Evolutionary conservation across 2,329 filamentous ascomycete genomes (phyloP), one percentile per base, ranked within the genome.

Genomic region (Pestalotiopsis sp.): DNA sequence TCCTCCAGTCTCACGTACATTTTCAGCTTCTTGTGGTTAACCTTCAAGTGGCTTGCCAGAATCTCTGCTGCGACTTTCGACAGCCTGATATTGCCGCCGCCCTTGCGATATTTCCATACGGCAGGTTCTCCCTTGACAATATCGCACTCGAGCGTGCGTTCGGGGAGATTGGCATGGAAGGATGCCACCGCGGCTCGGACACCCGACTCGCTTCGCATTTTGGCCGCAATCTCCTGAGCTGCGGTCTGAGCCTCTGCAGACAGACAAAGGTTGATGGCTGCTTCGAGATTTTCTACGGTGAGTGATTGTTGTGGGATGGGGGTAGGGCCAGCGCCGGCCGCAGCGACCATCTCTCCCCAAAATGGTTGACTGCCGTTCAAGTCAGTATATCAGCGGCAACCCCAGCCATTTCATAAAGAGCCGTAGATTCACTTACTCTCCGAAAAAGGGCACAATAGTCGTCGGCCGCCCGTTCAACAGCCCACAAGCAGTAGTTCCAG

Each of bases 401-500:
- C 11, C 12, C 27, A 23, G 25, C 27, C 27, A 11, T 36, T 12
- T 17, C 38, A 12, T 49, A 4, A 9, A 12, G 17, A 41, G 45
- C 6, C 2, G 11, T 2, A 27, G 5, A 25, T 20, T 4, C 9
- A 38, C 65, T n/a, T 77, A 78, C 66, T 88, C 90, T 9, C 89
- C 89, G 70, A 91, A 92, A 79, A 91, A 92, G 0, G 89, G 89
- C 0, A 91, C 87, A 25, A 92, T 87, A 76, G 90, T 87, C 1
- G 89, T 91, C 0, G 89, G 89, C 58, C 83, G 85, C 1, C 85
- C 89, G 64, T 83, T 86, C 66, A 87, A 87, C 11, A 91, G 81
- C 1, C 89, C 89, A 20, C 88, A 88, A 1, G 90, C 90, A 1
- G 88, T 90, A 0, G 90, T 91, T 3, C 90, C 90, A 1, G 90